Base-by-base conservation (phyloP, 2,329 filamentous ascomycete genomes). In the Huntiella omanensis region DNA sequence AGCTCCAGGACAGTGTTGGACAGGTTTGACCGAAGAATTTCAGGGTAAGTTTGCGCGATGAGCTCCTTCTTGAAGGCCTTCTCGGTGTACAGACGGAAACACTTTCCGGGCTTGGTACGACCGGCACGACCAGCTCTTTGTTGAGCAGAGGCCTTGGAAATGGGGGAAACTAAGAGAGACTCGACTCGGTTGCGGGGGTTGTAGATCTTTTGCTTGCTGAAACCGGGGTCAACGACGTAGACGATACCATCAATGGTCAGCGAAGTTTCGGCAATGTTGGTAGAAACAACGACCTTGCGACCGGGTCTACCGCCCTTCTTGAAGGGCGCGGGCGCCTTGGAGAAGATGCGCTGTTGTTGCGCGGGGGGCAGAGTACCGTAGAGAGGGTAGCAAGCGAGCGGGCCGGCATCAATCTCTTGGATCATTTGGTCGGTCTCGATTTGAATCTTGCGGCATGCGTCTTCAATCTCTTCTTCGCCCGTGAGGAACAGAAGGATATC, bases 141-240 rank as follows among this genome's bases (percentile, higher is more conserved):
- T 60, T 95, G 85, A 7, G 92, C 91, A 1, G 91, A 96, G 17
- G 91, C 91, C 62, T 95, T 96, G 49, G 87, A 96, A 54, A 98
- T 96, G 16, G 91, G 87, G 3, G 91, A 95, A 4, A 98, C 88
- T n/a, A 98, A 70, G 5, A 98, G 72, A 1, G 91, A 96, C 64
- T 98, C 91, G 53, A 98, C 87, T 61, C 91, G 79, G 55, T 94
- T 92, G 51, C 91, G 79, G 16, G 91, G 88, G 62, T 98, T 96
- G 69, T 96, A 98, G 52, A 96, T 91, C 64, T 96, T 98, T 58
- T 98, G 91, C 67, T 98, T 98, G 66, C 86, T 94, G 68, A 98
- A 98, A 33, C 91, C 91, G 2, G 91, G 88, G 57, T 98, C 91
- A n/a, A 98, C 88, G 33, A 98, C 91, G 58, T 95, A 98, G 33